A percentile compares a stretch with the other conserved stretches of the same genome.
Evolutionary conservation across 208 protist genomes (phyloP).

Genomic region (Leishmania lainsoni): DNA sequence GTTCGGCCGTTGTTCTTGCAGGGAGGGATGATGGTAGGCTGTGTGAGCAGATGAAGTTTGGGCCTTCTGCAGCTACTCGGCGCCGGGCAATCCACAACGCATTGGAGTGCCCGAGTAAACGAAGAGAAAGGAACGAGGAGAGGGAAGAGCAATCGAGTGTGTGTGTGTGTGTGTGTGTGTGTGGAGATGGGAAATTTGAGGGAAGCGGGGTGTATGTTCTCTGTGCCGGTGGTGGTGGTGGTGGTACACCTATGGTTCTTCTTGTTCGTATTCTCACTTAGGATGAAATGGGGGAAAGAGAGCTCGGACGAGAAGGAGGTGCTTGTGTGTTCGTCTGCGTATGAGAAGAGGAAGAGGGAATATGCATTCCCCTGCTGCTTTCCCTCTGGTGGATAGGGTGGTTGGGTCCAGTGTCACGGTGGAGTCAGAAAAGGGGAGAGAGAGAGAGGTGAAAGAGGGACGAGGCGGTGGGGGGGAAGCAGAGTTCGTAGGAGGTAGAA

Average conservation of each 20-base stretch:
- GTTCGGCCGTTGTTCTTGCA: neutral
- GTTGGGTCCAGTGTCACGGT: neutral
- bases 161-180: neutral
- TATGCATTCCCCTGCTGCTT: neutral
- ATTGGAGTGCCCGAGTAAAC: neutral
- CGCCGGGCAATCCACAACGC: neutral
- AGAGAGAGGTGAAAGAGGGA: neutral
- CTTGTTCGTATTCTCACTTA: neutral
- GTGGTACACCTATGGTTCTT: neutral
- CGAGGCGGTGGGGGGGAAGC: neutral
- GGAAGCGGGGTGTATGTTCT: neutral
- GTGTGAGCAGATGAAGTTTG: neutral
- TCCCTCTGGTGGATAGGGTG: neutral
- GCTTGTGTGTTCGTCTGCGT: neutral
- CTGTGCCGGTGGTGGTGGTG: neutral
- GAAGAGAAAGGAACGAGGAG: neutral
- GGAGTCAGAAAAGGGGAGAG: neutral
- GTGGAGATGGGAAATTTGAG: neutral
- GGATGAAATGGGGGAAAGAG: neutral
- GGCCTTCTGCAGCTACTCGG: too few relatives aligned
- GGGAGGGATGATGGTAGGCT: neutral
- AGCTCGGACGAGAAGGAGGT: neutral
- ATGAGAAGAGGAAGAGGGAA: neutral
- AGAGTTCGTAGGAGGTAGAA: neutral
- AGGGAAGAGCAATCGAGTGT: conserved; percentile 2